Evolutionary conservation across 2,329 filamentous ascomycete species (phyloP).

Genomic region (Sporothrix pallida): DNA sequence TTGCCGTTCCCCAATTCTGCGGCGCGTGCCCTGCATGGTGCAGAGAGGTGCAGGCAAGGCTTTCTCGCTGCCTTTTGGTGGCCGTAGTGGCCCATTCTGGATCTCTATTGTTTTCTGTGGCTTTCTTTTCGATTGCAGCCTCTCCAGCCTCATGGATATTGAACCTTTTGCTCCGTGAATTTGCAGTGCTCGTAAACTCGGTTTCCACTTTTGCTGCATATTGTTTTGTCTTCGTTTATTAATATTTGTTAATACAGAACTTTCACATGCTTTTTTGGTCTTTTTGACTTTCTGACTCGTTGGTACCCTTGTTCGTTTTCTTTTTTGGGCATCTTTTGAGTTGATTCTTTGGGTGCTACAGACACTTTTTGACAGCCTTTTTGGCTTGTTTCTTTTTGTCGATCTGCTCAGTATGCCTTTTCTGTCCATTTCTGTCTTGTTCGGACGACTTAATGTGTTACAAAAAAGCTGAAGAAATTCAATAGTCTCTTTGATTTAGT

Average conservation of each 20-base stretch:
- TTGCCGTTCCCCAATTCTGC: slow-evolving; percentile 13
- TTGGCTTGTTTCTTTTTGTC: background rate
- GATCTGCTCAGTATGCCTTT: slow-evolving; percentile 2
- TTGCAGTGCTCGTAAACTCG: slow-evolving; percentile 10
- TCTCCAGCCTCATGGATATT: background rate
- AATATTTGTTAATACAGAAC: background rate
- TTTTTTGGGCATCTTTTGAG: background rate
- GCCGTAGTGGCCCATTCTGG: background rate
- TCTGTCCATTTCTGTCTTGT: background rate
- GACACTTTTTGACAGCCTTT: background rate
- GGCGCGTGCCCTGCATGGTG: slow-evolving; percentile 23
- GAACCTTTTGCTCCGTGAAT: background rate
- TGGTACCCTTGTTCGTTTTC: background rate
- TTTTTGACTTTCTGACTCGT: background rate
- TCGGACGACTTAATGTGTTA: background rate
- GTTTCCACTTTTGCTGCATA: slow-evolving; percentile 29
- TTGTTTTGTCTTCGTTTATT: background rate
- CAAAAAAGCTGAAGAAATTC: slow-evolving; percentile 9
- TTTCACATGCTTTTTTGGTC: slow-evolving; percentile 19
- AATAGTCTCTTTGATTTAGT: background rate
- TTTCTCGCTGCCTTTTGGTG: slow-evolving; percentile 1
- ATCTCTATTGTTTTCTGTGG: background rate
- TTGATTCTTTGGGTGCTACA: background rate
- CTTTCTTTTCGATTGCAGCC: background rate
- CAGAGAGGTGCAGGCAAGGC: slow-evolving; percentile 20